Evolutionary conservation across 805 yeast genomes (phyloP), one percentile per base, ranked within the genome.

Genomic region (Yamadazyma phyllophila): DNA sequence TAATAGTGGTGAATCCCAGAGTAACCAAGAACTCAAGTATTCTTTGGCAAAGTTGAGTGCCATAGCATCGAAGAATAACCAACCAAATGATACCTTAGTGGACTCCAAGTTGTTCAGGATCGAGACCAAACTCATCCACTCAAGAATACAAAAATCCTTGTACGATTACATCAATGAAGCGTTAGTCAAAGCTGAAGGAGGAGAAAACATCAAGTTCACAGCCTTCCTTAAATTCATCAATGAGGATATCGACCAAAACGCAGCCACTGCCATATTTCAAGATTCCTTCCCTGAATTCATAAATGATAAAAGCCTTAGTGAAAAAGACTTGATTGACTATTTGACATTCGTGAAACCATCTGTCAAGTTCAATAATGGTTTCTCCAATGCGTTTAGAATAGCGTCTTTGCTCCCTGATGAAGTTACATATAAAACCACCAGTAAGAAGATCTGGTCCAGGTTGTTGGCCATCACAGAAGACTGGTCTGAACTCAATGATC

Each of bases 41-140:
- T 84, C 88, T 46, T 63, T 89, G 41, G 91, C 95, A 1, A 89
- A 89, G 60, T 63, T 90, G 16, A 66, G 88, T 2, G 69, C 79
- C 1, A 57, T 86, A 14, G 82, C 82, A 0, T 60, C 72, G 1
- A 41, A 49, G 12, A 12, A 36, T n/a, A 13, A 39, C 8, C 24
- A 20, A 20, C 32, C 36, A 47, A 17, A n/a, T 2, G 14, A 4
- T 4, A 54, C 39, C 11, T 48, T 45, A 20, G 50, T 49, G 12
- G 60, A 55, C 3, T 65, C 62, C 2, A 43, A 62, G 3, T 43
- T 80, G 7, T 59, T 57, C 13, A 74, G 73, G 7, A 74, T 85
- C 26, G 83, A 83, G 51, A 67, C 68, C 27, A 74, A 73, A 29
- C 63, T 83, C 17, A 73, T 73, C 31, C 61, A 67, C 14, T 63